A percentile compares a stretch with the other conserved stretches of the same genome.
Evolutionary conservation across 768 basidiomycete species (phyloP).

Genomic region (Mycena rosella): DNA sequence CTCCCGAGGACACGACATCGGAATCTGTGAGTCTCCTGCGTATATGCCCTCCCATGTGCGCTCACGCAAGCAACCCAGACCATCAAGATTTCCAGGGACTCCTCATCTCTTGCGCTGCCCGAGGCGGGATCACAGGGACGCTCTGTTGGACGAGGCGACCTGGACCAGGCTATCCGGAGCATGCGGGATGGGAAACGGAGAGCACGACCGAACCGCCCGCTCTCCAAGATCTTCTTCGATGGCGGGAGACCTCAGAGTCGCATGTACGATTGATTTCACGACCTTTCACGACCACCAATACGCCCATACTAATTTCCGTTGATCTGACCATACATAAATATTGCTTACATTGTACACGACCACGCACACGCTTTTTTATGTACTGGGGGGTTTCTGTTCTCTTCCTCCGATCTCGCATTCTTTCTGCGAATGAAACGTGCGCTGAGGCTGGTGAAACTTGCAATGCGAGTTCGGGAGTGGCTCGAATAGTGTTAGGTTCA

Average conservation of each 20-base stretch:
- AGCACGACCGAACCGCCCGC: conserved; percentile 62
- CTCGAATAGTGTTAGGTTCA: too few species aligned
- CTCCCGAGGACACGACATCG: conserved; percentile 35
- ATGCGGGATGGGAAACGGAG: conserved; percentile 76
- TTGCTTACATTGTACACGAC: conserved; percentile 22
- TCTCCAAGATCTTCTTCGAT: conserved; percentile 88
- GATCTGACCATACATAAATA: background rate
- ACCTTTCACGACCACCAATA: conserved; percentile 14
- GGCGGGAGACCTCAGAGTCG: conserved; percentile 58
- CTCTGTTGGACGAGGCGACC: conserved; percentile 80
- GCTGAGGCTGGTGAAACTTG: too few species aligned
- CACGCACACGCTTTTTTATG: background rate
- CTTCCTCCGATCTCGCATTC: too few species aligned
- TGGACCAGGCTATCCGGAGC: conserved; percentile 89
- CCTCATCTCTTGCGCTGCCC: conserved; percentile 45
- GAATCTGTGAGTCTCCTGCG: conserved; percentile 39
- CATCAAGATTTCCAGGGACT: conserved; percentile 50
- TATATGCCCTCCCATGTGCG: background rate
- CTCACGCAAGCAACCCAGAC: conserved; percentile 51
- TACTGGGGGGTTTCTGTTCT: too few species aligned
- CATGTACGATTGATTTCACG: conserved; percentile 43
- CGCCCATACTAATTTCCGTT: background rate
- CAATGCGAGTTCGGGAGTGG: too few species aligned
- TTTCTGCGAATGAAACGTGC: too few species aligned
- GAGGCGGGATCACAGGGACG: conserved; percentile 55